phyloP scores from a whole-genome alignment of 257 asterid species.

The Ajuga chamaepitys region DNA sequence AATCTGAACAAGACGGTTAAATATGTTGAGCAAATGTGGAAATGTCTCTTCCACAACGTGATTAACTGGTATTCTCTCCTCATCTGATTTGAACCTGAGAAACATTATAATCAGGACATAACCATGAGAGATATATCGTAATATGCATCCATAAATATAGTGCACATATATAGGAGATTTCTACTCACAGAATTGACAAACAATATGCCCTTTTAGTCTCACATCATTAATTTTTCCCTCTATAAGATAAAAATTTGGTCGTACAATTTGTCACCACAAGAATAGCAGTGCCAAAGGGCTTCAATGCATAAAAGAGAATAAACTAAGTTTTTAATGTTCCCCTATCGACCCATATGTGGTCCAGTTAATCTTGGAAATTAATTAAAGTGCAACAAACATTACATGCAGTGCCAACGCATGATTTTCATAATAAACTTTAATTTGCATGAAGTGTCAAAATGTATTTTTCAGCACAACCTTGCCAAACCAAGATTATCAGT shows the following conservation, averaged over 20 bases:
- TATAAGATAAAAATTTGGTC: not conserved
- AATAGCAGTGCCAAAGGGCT: not conserved
- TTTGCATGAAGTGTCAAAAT: not conserved
- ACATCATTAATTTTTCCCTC: not conserved
- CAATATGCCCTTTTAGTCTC: not conserved
- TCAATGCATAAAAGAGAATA: not conserved
- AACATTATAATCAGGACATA: conserved; percentile 16
- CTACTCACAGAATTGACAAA: not conserved
- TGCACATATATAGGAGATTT: not conserved
- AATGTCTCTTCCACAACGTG: conserved; percentile 92
- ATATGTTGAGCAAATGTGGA: conserved; percentile 74
- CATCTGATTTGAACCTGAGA: conserved; percentile 95
- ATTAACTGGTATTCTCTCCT: conserved; percentile 81
- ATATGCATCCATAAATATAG: not conserved
- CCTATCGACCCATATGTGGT: not conserved
- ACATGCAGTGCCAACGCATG: no score
- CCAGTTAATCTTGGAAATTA: not conserved
- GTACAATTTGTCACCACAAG: conserved; percentile 1
- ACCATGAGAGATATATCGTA: not conserved
- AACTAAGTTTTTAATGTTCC: not conserved
- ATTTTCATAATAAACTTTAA: no score
- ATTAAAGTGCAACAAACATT: no score
- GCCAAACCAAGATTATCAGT: not conserved
- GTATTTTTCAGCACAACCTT: not conserved
- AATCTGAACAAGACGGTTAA: conserved; percentile 76